Conservation (phyloP, 371 early-diverging fungal species). For the Circinella minor region DNA sequence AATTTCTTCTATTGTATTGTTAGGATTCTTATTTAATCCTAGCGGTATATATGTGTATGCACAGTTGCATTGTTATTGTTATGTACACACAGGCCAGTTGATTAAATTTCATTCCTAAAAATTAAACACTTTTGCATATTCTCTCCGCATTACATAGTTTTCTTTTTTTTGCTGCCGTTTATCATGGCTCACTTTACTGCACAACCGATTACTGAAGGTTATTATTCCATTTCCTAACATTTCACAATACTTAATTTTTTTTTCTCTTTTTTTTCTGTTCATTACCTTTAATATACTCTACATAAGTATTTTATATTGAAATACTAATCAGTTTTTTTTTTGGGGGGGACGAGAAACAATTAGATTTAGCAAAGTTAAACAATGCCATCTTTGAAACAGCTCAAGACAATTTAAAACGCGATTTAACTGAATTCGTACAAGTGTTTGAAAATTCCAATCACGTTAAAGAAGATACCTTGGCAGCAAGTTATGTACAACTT, state of each 20-base stretch:
- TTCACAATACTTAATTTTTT: neutral
- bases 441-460: slow-evolving; percentile 13
- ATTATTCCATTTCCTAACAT: no score
- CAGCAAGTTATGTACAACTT: slow-evolving; percentile 18
- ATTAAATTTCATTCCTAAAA: no score
- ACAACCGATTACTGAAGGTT: slow-evolving; percentile 10
- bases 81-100: no score
- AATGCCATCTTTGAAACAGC: slow-evolving; percentile 16
- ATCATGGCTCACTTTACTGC: slow-evolving; percentile 15
- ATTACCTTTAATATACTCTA: no score
- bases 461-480: slow-evolving; percentile 14
- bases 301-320: no score
- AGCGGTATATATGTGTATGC: no score
- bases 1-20: no score
- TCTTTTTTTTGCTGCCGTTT: neutral
- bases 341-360: no score
- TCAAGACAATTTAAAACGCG: slow-evolving; percentile 8
- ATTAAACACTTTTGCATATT: neutral
- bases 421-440: slow-evolving; percentile 13
- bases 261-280: no score
- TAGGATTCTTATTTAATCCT: no score
- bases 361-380: slow-evolving; percentile 12
- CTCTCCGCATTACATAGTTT: neutral
- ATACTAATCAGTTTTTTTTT: no score
- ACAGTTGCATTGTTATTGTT: no score